Evolutionary conservation across 495 filamentous ascomycete species (phyloP), one percentile per base, ranked within the genome.

Genomic region (Hypoxylon trugodes): DNA sequence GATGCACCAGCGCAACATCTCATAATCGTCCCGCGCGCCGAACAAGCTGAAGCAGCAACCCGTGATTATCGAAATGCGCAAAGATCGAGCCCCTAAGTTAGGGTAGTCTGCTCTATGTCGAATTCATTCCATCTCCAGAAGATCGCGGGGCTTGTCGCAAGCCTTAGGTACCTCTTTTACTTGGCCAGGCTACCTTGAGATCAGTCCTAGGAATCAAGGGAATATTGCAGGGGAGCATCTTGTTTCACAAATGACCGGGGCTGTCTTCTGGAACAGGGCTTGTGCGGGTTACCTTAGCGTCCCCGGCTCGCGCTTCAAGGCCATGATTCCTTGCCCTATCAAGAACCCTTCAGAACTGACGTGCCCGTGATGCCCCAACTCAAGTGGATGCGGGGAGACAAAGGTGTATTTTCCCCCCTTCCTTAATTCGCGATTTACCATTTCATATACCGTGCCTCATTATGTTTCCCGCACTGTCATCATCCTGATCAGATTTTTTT

Each of bases 231-330:
- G 69, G 71, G 61, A 67, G 43, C 65, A 48, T 66, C 56, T 63
- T 69, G 68, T 73, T 71, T 71, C 71, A 73, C 65, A 69, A 67
- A 38, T 52, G 60, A 58, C 65, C 40, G 57, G 68, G 61, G 40
- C 59, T 9, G 10, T 61, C 55, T 69, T 69, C 61, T 69, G 61
- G 66, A 69, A 69, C 66, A 65, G 61, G 66, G 60, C 56, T 61
- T 69, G 66, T 61, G 66, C 56, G 61, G 66, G 61, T 54, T 61
- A 13, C 56, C 47, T 69, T 69, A 69, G 66, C 56, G 60, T 68
- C 54, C 32, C 65, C 59, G 45, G 58, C 41, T 53, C 40, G 50
- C 18, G 35, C 50, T 64, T 42, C 60, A 50, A 52, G 59, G 65
- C 10, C 42, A 32, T 56, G 58, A 67, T 62, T 58, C 52, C 28